phyloP scores from a whole-genome alignment of 257 asterid species.

The Gynochthodes officinalis region DNA sequence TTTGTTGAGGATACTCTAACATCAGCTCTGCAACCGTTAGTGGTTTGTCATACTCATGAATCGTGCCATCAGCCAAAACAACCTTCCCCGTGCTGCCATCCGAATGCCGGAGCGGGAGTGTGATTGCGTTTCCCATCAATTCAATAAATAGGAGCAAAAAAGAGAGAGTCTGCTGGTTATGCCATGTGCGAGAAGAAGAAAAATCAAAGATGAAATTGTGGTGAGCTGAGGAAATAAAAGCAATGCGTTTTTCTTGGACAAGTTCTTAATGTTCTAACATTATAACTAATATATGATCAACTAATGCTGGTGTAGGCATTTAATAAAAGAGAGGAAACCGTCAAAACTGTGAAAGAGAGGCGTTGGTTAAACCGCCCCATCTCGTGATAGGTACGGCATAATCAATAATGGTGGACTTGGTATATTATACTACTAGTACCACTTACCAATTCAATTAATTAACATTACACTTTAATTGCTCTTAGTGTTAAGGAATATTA shows the following conservation, averaged over 20 bases:
- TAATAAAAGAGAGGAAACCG: conserved; percentile 18
- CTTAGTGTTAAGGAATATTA: too few relatives aligned
- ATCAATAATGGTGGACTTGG: conserved; percentile 73
- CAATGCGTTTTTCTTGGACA: too few relatives aligned
- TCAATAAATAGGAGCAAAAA: neutral
- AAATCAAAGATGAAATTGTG: too few relatives aligned
- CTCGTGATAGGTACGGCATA: conserved; percentile 32
- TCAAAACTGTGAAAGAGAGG: conserved; percentile 12
- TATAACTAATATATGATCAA: too few relatives aligned
- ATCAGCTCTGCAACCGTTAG: conserved; percentile 81
- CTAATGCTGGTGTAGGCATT: too few relatives aligned
- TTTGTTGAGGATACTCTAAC: conserved; percentile 72
- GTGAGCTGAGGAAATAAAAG: too few relatives aligned
- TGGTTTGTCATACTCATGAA: conserved; percentile 46
- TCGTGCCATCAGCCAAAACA: conserved; percentile 53
- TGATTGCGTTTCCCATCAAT: conserved; percentile 63
- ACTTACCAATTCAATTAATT: neutral
- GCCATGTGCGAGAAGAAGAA: too few relatives aligned
- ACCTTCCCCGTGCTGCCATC: too few relatives aligned
- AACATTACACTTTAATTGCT: too few relatives aligned
- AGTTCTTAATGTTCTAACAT: too few relatives aligned
- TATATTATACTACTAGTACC: conserved; percentile 34
- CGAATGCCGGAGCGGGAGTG: conserved; percentile 20
- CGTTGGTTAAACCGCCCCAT: conserved; percentile 90
- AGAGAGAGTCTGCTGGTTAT: too few relatives aligned